phyloP scores from a whole-genome alignment of 768 basidiomycete species.

The Lactifluus piperatus region DNA sequence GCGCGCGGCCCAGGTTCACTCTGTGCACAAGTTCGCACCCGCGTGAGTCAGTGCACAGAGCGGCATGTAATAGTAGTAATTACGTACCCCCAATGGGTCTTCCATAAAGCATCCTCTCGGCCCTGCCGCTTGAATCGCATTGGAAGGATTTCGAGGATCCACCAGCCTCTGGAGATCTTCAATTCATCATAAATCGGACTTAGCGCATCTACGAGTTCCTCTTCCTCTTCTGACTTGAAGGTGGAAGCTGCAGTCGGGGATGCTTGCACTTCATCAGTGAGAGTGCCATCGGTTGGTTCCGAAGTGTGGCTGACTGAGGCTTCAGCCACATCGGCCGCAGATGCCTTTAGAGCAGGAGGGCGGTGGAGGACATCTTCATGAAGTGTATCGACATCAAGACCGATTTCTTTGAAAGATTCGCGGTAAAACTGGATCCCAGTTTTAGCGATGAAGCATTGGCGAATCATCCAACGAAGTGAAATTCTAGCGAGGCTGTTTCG shows the following conservation, averaged over 20 bases:
- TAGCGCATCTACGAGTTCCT: slow-evolving; percentile 53
- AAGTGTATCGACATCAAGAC: slow-evolving; percentile 25
- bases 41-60: neutral
- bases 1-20: neutral
- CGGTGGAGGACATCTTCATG: slow-evolving; percentile 24
- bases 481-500: slow-evolving; percentile 59
- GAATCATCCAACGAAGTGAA: slow-evolving; percentile 51
- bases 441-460: slow-evolving; percentile 42
- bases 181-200: slow-evolving; percentile 51
- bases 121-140: slow-evolving; percentile 1
- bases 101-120: neutral
- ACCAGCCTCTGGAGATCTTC: slow-evolving; percentile 41
- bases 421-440: slow-evolving; percentile 34
- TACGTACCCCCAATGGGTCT: neutral
- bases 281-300: slow-evolving; percentile 17
- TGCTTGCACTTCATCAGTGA: slow-evolving; percentile 5
- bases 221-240: slow-evolving; percentile 44
- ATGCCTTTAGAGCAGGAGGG: slow-evolving; percentile 7
- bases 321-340: neutral
- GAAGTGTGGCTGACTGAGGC: neutral
- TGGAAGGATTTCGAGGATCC: slow-evolving; percentile 50
- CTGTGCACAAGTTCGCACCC: neutral
- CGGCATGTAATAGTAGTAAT: neutral
- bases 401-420: slow-evolving; percentile 26
- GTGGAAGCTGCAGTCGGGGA: slow-evolving; percentile 16